phyloP scores from a whole-genome alignment of 2,329 filamentous ascomycete species.

The Onygenales sp. region DNA sequence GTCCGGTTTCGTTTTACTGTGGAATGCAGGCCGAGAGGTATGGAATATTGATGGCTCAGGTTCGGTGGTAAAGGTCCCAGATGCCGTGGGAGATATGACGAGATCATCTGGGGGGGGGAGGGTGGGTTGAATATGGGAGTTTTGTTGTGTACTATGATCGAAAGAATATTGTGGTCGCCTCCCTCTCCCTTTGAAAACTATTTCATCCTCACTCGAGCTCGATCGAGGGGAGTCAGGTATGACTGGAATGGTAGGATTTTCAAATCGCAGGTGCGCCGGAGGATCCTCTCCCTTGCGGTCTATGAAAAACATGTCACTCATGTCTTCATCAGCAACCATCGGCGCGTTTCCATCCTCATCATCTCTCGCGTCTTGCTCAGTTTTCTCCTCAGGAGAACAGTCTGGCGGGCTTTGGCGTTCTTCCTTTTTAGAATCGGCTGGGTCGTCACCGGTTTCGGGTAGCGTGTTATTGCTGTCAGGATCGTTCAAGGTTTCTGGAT shows the following conservation, averaged over 20 bases:
- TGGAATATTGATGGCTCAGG: background rate
- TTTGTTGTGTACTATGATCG: background rate
- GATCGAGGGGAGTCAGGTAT: background rate
- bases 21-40: background rate
- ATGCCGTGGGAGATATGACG: background rate
- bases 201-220: constrained; percentile 59
- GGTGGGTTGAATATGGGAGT: background rate
- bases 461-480: background rate
- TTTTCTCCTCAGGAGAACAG: background rate
- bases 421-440: background rate
- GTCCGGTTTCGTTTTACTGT: background rate
- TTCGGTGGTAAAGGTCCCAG: background rate
- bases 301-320: background rate
- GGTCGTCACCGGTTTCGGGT: background rate
- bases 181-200: constrained; percentile 29
- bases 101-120: background rate
- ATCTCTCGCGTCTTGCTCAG: background rate
- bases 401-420: background rate
- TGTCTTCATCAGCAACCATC: background rate
- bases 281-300: background rate
- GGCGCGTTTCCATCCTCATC: background rate
- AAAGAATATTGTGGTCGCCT: constrained; percentile 7
- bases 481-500: constrained; percentile 16
- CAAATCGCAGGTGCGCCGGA: background rate
- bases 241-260: background rate